phyloP scores from a whole-genome alignment of 495 filamentous ascomycete species.

The Penicillium cinerascens region DNA sequence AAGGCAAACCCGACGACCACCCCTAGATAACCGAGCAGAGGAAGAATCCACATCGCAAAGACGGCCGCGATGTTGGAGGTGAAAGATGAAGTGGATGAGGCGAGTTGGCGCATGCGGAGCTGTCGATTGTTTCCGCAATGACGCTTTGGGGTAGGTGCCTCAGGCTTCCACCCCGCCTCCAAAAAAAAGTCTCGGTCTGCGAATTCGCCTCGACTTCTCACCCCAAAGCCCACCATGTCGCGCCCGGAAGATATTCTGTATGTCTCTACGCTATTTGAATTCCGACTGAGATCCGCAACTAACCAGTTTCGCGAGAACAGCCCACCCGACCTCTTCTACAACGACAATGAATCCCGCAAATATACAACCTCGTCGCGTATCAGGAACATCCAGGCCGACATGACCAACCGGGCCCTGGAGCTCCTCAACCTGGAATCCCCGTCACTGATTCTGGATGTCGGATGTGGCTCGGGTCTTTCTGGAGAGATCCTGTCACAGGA shows the following conservation, averaged over 20 bases:
- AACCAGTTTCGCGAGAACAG: conserved; percentile 37
- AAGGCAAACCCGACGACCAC: conserved; percentile 86
- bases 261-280: conserved; percentile 8
- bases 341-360: conserved; percentile 89
- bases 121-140: neutral
- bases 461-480: conserved; percentile 91
- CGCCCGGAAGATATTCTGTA: conserved; percentile 93
- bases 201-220: conserved; percentile 1
- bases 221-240: conserved; percentile 62
- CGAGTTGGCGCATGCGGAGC: neutral
- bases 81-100: neutral
- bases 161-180: conserved; percentile 20
- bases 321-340: conserved; percentile 93
- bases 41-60: conserved; percentile 81
- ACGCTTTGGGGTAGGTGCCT: conserved; percentile 24
- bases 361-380: conserved; percentile 98
- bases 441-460: conserved; percentile 87
- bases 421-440: conserved; percentile 79
- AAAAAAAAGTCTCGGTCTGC: conserved; percentile 13
- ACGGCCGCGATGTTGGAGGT: neutral
- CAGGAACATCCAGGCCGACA: conserved; percentile 86
- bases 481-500: conserved; percentile 83
- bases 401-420: conserved; percentile 89
- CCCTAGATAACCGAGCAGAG: conserved; percentile 84
- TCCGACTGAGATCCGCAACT: neutral